Base-by-base conservation (phyloP, 2,329 filamentous ascomycete species). In the Pyrenophora teres region DNA sequence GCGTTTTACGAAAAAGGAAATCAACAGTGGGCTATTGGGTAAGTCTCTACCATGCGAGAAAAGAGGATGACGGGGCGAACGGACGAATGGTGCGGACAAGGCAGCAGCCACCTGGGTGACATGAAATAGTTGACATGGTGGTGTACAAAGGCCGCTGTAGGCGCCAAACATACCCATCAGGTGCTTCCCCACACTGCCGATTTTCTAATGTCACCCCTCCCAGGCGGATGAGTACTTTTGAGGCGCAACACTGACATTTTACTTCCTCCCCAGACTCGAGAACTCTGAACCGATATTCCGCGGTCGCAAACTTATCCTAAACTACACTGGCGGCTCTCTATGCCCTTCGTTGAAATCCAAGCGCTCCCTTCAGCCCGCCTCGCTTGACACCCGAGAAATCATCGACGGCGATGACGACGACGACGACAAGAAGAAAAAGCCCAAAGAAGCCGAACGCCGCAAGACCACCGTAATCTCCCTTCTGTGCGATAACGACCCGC, bases 381-480 rank as follows among this genome's bases (percentile, higher is more conserved):
- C 57, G 19, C 49, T 71, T 19, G 47, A 48, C 5, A 41, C 61
- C 19, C 70, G 72, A 40, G 71, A 70, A 39, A 74, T 76, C 31
- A 77, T 80, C 50, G 77, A 77, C 50, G 70, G 69, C 40, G 67
- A 72, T 19, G 63, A 72, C 35, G 62, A 74, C 21, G 63, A 72
- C 30, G 61, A 74, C 16, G 60, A 16, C 6, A 62, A 64, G 42
- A 63, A 76, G 50, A 67, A 73, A 37, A 67, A 73, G 36, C 50
- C 82, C 10, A 80, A 82, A 38, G 83, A 87, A n/a, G 18, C 27
- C 85, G 43, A 54, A 31, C 52, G 87, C 50, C 85, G 88, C 72
- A 90, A 89, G 71, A 95, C 90, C 2, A 88, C 92, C 10, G 87
- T 92, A 52, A 91, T 99, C 74, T 94, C 92, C 19, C 93, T 97